Base-by-base conservation (phyloP, 768 basidiomycete genomes). In the Suillus tomentosus region DNA sequence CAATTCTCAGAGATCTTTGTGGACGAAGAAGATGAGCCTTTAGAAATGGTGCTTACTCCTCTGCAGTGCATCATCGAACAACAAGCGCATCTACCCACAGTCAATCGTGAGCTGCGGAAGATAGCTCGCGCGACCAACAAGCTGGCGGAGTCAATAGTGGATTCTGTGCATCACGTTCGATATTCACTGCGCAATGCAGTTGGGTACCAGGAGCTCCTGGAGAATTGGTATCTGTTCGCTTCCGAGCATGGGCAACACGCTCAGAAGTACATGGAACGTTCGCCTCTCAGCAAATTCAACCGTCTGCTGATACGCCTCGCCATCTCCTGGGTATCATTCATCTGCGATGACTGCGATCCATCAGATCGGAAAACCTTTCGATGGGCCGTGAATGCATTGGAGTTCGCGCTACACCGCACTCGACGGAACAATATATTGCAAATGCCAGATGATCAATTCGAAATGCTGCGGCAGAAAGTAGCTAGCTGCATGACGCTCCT, bases 251-350 rank as follows among this genome's bases (percentile, higher is more conserved):
- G 95, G 2, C 88, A 92, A 65, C 92, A 96, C 69, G 92, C 91
- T 10, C 90, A 94, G 70, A 87, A 89, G 67, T 88, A 92, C 73
- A 92, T 97, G 89, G 95, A 96, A 69, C 84, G 84, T 17, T 72
- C 85, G 0, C 81, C 87, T 0, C 74, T 89, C 61, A 79, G 84
- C 68, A 89, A 90, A 68, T 96, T 97, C 77, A 91, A 92, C 72
- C 86, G 90, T 8, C 82, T 91, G 4, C 82, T 98, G 40, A 90
- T 96, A 76, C 90, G 88, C 65, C 85, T 99, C 60, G 94, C 96
- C 11, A 98, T 99, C 69, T 91, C 93, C 14, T 99, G 96, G 96
- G 94, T 99, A 40, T 90, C 95, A 51, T 99, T 99, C 81, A 96
- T 99, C 67, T 97, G 95, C 78, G 95, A 98, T 72, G 94, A 96